Base-by-base conservation (phyloP, 768 basidiomycete species). In the Mrakia blollopis region DNA sequence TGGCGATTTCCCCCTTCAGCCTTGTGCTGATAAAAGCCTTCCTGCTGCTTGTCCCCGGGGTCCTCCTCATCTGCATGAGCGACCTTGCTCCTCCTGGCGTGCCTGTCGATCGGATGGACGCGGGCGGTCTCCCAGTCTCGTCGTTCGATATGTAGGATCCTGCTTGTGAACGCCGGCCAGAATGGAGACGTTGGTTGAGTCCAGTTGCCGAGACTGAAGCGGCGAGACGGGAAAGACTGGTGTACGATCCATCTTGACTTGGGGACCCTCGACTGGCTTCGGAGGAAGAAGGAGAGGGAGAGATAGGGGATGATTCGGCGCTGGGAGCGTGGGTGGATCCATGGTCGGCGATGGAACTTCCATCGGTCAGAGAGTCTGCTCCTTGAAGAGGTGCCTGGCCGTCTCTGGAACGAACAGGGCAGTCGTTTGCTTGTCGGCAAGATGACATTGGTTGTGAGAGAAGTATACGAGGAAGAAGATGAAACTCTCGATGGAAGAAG, bases 1-100 rank as follows among this genome's bases (percentile, higher is more conserved):
- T 89, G 76, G 84, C 81, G 72, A 85, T 82, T 74, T 83, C 83
- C 35, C 81, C 83, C 78, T 83, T 84, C 44, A 85, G 79, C 73
- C 82, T 78, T 21, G 83, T 84, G 73, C 79, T 80, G 75, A 81
- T 80, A 79, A 82, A 83, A 23, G 82, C 81, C 73, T 80, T 81
- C 52, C 81, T 76, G 61, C 79, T 79, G 35, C 79, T 57, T 30
- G 70, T 79, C 25, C 63, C 35, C 30, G 39, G 39, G 39, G 39
- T 47, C 21, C 32, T 37, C 30, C 63, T 37, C n/a, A 28, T 30
- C 21, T 71, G 67, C 44, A 50, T 67, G 47, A 72, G 63, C 70
- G 76, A 73, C 62, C n/a, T 61, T 61, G 60, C 68, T 35, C 32
- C 61, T n/a, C 50, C 61, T 14, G 69, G 39, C 39, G 39, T 72